Base-by-base conservation (phyloP, 2,329 filamentous ascomycete species). In the Diaporthe destruens region DNA sequence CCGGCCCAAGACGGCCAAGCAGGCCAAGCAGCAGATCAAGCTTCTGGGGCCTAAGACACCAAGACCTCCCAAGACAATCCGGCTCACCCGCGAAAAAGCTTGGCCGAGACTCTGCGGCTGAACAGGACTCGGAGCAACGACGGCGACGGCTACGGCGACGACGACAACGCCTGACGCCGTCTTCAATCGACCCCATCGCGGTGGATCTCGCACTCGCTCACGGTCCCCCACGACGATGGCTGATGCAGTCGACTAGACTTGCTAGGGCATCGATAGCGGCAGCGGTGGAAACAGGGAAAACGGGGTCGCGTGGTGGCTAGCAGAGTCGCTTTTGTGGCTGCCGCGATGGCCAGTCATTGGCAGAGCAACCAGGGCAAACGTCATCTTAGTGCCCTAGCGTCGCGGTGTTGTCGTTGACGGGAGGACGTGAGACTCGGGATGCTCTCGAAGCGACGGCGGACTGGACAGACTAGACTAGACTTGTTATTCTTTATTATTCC, bases 251-350 rank as follows among this genome's bases (percentile, higher is more conserved):
- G 29, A 65, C 61, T 34, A n/a, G n/a, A n/a, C n/a, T n/a, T n/a
- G n/a, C n/a, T n/a, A 65, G 61, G 44, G 61, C 61, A 29, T n/a
- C 44, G 25, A 32, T 51, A 44, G 61, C 51, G 61, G 29, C 61
- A 36, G 61, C 44, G 20, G 29, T 51, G 44, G 44, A 66, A 66
- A 53, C 61, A 66, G 39, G 61, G 61, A 66, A 66, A 66, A 66
- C 42, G 25, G 57, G n/a, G 12, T 14, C 34, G 32, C 7, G 54
- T 23, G 32, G 32, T 56, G 54, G 54, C 11, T 66, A n/a, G 47
- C 32, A 66, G 61, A 39, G 68, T 61, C 32, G 69, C 69, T 56
- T 57, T 65, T 49, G 69, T 71, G 59, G 69, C 69, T 65, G 49
- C 3, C 20, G n/a, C 11, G 23, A 39, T 4, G 44, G 68, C 55